phyloP scores from a whole-genome alignment of 306 rosid genomes.

The Lupinus albus region DNA sequence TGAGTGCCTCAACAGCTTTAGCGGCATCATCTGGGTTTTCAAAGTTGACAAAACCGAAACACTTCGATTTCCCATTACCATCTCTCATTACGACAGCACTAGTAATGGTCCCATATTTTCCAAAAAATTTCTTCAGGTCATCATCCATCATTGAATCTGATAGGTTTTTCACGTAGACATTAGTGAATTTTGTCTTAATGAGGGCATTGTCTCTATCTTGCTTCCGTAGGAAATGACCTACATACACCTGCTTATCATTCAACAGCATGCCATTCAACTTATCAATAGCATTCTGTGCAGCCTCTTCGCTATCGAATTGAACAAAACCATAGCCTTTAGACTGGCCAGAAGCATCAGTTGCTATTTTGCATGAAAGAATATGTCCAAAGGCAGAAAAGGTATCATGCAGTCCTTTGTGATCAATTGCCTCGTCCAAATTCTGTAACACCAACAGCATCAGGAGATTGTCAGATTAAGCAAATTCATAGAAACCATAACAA shows the following conservation, averaged over 20 bases:
- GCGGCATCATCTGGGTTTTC: conserved; percentile 70
- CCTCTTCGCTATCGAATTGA: conserved; percentile 62
- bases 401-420: conserved; percentile 71
- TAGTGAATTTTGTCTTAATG: conserved; percentile 53
- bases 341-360: conserved; percentile 53
- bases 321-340: conserved; percentile 75
- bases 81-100: conserved; percentile 68
- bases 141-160: conserved; percentile 61
- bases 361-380: conserved; percentile 67
- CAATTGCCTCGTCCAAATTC: conserved; percentile 80
- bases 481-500: background rate
- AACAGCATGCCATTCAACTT: conserved; percentile 74
- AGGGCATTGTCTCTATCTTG: conserved; percentile 63
- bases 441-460: conserved; percentile 38
- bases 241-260: conserved; percentile 67
- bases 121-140: conserved; percentile 51
- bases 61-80: conserved; percentile 67
- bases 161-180: conserved; percentile 66
- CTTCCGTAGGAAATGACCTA: conserved; percentile 65
- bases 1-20: conserved; percentile 64
- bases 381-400: conserved; percentile 69
- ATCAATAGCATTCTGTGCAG: conserved; percentile 71
- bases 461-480: background rate
- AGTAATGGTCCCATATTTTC: conserved; percentile 50
- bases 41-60: conserved; percentile 77